Evolutionary conservation across 106 monocot genomes (phyloP).

Genomic region (Agapanthus africanus): DNA sequence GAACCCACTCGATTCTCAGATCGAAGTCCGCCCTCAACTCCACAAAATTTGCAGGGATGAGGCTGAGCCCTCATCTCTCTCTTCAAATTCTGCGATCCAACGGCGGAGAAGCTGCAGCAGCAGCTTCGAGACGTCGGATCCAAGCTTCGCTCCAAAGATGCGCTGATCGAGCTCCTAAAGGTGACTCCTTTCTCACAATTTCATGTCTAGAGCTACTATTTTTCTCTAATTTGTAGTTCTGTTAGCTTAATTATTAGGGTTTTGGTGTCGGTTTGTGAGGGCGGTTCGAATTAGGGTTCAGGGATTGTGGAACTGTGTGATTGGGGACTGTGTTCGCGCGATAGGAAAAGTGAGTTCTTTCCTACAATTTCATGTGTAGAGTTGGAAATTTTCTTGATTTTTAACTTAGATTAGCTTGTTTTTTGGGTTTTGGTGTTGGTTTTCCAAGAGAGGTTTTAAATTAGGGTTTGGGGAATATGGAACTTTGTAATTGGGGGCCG

Average conservation of each 20-base stretch:
- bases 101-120: slow-evolving; percentile 31
- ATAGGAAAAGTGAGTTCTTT: slow-evolving; percentile 56
- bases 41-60: neutral
- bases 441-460: neutral
- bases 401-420: neutral
- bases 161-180: slow-evolving; percentile 20
- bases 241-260: too few species aligned
- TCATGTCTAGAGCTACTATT: too few species aligned
- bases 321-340: too few species aligned
- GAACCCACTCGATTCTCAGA: neutral
- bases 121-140: slow-evolving; percentile 75
- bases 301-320: too few species aligned
- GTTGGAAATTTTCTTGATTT: neutral
- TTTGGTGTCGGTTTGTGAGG: too few species aligned
- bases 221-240: too few species aligned
- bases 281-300: neutral
- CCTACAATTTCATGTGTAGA: neutral
- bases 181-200: too few species aligned
- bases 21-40: neutral
- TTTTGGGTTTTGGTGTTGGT: neutral
- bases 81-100: neutral
- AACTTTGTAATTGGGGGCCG: too few species aligned
- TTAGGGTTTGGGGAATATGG: too few species aligned
- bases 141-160: slow-evolving; percentile 88
- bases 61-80: too few species aligned